phyloP scores from a whole-genome alignment of 1,284 basidiomycete species.

The Sanghuangporus sanghuang region DNA sequence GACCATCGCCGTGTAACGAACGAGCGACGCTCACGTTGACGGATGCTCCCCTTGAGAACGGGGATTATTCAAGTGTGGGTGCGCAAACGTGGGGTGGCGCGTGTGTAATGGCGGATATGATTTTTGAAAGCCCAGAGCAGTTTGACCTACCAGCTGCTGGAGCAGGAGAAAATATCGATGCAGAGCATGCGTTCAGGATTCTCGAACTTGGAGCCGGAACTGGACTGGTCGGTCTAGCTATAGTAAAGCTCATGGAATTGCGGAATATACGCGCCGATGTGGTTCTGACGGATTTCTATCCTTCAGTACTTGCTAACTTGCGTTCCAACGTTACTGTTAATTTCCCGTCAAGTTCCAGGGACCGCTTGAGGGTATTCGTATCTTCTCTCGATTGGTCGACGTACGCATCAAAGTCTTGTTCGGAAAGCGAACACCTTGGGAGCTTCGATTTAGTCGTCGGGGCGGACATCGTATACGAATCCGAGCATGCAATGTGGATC shows the following conservation, averaged over 20 bases:
- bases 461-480: conserved; percentile 75
- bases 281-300: conserved; percentile 77
- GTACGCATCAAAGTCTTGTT: conserved; percentile 29
- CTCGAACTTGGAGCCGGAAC: conserved; percentile 89
- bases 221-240: conserved; percentile 72
- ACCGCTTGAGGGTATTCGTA: conserved; percentile 28
- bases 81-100: conserved; percentile 91
- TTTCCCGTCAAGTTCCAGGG: conserved; percentile 29
- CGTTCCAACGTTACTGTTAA: conserved; percentile 61
- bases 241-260: conserved; percentile 45
- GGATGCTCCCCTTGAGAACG: conserved; percentile 70
- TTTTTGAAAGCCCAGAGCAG: conserved; percentile 51
- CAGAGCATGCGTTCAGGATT: conserved; percentile 39
- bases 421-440: conserved; percentile 26
- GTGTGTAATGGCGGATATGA: conserved; percentile 75
- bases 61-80: conserved; percentile 75
- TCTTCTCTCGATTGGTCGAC: conserved; percentile 63
- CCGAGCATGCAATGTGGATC: conserved; percentile 64
- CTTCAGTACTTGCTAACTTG: conserved; percentile 72
- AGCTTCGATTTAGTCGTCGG: conserved; percentile 69
- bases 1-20: conserved; percentile 19
- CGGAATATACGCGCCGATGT: conserved; percentile 35
- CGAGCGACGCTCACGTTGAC: conserved; percentile 46
- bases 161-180: neutral
- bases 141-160: conserved; percentile 40